Conservation (phyloP, 2,329 filamentous ascomycete species). For the Scorias spongiosa region DNA sequence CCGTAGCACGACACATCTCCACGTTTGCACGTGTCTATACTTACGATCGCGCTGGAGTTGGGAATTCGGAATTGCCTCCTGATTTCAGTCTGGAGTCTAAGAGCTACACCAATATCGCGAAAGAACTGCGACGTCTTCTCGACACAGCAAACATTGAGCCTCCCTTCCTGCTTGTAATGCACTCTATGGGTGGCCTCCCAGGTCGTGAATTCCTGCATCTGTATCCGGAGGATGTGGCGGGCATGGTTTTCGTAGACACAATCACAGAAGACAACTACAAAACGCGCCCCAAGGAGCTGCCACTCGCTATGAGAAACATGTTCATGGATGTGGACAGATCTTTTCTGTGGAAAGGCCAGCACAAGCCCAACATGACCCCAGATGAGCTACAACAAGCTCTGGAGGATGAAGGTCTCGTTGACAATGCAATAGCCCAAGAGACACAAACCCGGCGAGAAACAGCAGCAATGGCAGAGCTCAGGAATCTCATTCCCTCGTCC, state of each 20-base stretch:
- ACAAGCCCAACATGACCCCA: background rate
- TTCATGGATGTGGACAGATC: background rate
- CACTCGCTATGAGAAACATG: background rate
- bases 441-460: background rate
- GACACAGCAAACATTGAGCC: background rate
- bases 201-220: background rate
- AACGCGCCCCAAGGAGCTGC: background rate
- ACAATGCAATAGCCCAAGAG: background rate
- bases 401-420: background rate
- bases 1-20: background rate
- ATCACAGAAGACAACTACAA: background rate
- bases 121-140: background rate
- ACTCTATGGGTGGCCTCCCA: background rate
- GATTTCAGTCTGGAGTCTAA: background rate
- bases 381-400: background rate
- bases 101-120: background rate
- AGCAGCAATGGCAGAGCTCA: background rate
- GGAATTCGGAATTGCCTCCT: background rate
- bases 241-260: background rate
- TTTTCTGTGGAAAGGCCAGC: background rate
- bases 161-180: background rate
- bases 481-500: background rate
- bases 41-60: background rate
- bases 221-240: background rate
- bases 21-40: background rate